phyloP scores from a whole-genome alignment of 208 protist genomes.

The Leishmania martiniquensis region DNA sequence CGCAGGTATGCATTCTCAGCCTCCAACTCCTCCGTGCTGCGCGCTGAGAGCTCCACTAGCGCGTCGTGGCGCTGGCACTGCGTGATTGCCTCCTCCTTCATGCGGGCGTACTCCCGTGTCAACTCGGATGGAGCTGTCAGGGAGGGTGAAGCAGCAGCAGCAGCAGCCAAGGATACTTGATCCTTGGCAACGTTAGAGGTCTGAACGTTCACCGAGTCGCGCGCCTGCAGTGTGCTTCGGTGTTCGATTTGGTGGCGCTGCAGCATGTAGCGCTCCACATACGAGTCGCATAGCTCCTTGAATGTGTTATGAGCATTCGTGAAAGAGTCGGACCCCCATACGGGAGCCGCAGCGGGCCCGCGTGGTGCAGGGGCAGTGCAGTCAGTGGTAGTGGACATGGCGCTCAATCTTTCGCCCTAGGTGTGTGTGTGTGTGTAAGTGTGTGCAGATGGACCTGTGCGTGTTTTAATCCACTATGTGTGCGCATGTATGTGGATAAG shows the following conservation, averaged over 20 bases:
- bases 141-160: background rate
- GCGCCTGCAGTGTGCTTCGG: slow-evolving; percentile 15
- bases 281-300: slow-evolving; percentile 22
- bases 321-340: background rate
- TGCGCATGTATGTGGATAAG: too few species aligned
- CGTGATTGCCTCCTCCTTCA: slow-evolving; percentile 7
- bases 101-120: slow-evolving; percentile 5
- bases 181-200: background rate
- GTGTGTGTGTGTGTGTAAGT: background rate
- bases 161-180: background rate
- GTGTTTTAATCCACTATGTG: background rate
- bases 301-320: background rate
- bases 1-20: slow-evolving; percentile 45
- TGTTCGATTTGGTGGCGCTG: background rate
- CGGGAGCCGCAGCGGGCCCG: background rate
- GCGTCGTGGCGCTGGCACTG: background rate
- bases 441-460: too few species aligned
- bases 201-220: slow-evolving; percentile 12
- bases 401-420: background rate
- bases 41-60: background rate
- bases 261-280: slow-evolving; percentile 18
- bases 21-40: slow-evolving; percentile 29
- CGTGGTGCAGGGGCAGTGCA: background rate
- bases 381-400: background rate
- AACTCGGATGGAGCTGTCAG: slow-evolving; percentile 13